These are phyloP conservation scores for Berberis thunbergii DNA, from an alignment of 164 flowering plant genomes.

Conservation along the genomic window DNA sequence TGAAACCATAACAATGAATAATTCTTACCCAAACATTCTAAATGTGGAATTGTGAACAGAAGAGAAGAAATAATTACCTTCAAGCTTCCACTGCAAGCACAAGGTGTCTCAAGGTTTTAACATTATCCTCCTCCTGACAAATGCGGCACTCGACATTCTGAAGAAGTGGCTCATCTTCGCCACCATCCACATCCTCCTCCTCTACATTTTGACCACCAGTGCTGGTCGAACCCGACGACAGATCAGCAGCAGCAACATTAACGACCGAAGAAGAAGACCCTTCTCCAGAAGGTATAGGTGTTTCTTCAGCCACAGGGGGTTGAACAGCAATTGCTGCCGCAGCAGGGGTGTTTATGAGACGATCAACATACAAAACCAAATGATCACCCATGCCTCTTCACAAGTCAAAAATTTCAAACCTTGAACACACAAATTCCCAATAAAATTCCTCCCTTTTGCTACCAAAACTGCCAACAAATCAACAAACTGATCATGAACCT, in stretches of 20 bases:
- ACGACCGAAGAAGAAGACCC: conserved; percentile 11
- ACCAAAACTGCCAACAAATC: no score
- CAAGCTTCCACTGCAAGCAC: conserved; percentile 73
- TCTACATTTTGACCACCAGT: conserved; percentile 7
- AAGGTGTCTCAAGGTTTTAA: conserved; percentile 58
- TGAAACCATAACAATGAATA: no score
- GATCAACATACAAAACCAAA: conserved; percentile 45
- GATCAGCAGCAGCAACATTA: conserved; percentile 2
- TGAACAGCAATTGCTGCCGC: conserved; percentile 7
- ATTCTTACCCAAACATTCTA: no score
- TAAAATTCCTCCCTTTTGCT: no score
- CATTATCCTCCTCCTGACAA: conserved; percentile 70
- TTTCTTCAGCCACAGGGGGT: conserved; percentile 24
- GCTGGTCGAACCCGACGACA: neutral
- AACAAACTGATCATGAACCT: no score
- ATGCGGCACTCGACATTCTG: conserved; percentile 61
- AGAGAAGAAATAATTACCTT: conserved; percentile 30
- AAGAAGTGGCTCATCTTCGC: conserved; percentile 51
- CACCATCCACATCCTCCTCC: conserved; percentile 18
- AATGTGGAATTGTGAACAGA: neutral
- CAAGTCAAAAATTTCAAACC: no score
- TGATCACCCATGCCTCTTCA: conserved; percentile 45
- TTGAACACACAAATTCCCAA: no score
- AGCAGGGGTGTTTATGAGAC: conserved; percentile 31
- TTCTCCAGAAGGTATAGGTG: conserved; percentile 25